Evolutionary conservation across 169 alveolate genomes (phyloP).

Genomic region (Miamiensis avidus): DNA sequence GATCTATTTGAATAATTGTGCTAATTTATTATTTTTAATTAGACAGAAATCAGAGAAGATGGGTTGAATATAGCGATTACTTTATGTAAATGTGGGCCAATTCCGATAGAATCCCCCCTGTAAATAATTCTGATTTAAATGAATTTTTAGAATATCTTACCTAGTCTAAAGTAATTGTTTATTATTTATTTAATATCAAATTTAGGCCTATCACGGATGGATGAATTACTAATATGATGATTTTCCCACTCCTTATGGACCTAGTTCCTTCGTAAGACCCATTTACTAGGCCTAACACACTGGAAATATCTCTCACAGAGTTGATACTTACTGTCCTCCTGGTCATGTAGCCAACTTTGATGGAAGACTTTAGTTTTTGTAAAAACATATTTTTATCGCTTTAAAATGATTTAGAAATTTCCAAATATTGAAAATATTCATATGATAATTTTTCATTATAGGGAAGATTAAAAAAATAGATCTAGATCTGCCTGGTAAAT

Average conservation of each 20-base stretch:
- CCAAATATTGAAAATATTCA: not conserved
- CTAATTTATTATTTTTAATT: not conserved
- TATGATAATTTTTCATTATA: not conserved
- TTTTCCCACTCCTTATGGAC: conserved; percentile 43
- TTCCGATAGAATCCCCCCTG: conserved; percentile 42
- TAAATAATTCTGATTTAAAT: not conserved
- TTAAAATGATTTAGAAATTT: not conserved
- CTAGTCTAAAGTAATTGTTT: not conserved
- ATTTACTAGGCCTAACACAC: conserved; percentile 23
- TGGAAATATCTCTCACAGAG: conserved; percentile 31
- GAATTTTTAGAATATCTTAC: no score
- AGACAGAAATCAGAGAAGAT: conserved; percentile 47
- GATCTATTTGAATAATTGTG: no score
- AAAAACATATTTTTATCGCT: not conserved
- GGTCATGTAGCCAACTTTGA: conserved; percentile 27
- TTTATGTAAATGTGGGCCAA: conserved; percentile 28
- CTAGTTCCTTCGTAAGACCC: conserved; percentile 33
- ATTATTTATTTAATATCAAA: no score
- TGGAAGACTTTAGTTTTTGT: conserved; percentile 10
- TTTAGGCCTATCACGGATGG: conserved; percentile 43
- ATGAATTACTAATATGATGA: conserved; percentile 43
- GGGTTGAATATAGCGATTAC: conserved; percentile 52
- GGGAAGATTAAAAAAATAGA: conserved; percentile 21
- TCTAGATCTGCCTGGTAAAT: conserved; percentile 33
- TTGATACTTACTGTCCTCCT: conserved; percentile 23